Evolutionary conservation across 2,329 filamentous ascomycete species (phyloP).

Genomic region (Pseudogymnoascus sp.): DNA sequence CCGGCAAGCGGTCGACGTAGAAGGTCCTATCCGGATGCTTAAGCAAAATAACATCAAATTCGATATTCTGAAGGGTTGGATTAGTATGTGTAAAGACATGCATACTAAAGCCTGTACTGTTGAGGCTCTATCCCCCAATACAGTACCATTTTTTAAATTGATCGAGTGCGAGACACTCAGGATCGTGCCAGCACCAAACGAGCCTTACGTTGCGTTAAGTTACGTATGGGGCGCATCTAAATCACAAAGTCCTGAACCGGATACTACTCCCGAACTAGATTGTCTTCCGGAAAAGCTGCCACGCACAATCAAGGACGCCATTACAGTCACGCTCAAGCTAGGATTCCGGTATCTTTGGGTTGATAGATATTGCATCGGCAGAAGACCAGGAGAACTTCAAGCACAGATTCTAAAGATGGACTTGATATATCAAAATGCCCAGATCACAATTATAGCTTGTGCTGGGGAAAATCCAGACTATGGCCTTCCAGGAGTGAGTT

Average conservation of each 20-base stretch:
- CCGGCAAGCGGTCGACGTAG: too few relatives aligned
- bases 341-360: conserved; percentile 26
- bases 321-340: conserved; percentile 18
- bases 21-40: too few relatives aligned
- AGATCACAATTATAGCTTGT: conserved; percentile 21
- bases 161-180: too few relatives aligned
- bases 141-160: too few relatives aligned
- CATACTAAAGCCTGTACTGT: too few relatives aligned
- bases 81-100: too few relatives aligned
- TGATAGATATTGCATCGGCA: conserved; percentile 27
- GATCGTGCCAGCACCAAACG: neutral
- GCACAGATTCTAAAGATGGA: conserved; percentile 22
- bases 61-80: too few relatives aligned
- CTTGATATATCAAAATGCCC: conserved; percentile 21
- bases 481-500: conserved; percentile 21
- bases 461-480: conserved; percentile 15
- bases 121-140: too few relatives aligned
- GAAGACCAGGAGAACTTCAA: neutral
- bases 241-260: neutral
- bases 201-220: neutral
- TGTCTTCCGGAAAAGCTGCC: conserved; percentile 6
- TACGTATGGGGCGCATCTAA: conserved; percentile 11
- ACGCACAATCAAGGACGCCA: conserved; percentile 21
- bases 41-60: too few relatives aligned
- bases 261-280: neutral